Percentiles rank a stretch among this genome's conserved stretches.
Evolutionary conservation across 441 rosid genomes (phyloP).

Genomic region (Aquilaria agallochum): DNA sequence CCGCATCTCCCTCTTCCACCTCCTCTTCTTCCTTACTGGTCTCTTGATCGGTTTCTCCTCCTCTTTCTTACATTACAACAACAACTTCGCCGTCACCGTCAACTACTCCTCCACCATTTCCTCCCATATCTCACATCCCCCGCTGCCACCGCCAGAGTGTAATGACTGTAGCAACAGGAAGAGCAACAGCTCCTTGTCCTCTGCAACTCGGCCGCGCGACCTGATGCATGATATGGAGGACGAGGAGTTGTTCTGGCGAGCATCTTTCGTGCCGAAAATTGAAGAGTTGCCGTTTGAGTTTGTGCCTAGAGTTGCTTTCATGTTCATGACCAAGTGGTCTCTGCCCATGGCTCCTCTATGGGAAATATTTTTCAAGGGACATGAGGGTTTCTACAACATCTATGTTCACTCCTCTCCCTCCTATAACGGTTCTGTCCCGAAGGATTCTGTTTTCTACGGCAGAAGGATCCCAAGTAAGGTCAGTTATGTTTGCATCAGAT

Average conservation of each 20-base stretch:
- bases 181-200: neutral
- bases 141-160: no score
- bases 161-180: no score
- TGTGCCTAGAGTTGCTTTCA: constrained; percentile 28
- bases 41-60: neutral
- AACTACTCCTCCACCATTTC: neutral
- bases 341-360: constrained; percentile 39
- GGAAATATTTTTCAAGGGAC: constrained; percentile 39
- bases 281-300: constrained; percentile 21
- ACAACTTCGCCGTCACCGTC: neutral
- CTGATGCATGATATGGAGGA: constrained; percentile 22
- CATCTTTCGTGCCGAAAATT: constrained; percentile 22
- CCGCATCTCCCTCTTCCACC: constrained; percentile 1
- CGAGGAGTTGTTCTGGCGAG: constrained; percentile 26
- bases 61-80: neutral
- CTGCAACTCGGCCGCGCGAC: neutral
- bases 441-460: constrained; percentile 24
- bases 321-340: constrained; percentile 33
- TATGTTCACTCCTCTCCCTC: constrained; percentile 27
- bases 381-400: constrained; percentile 27
- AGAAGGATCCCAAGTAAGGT: constrained; percentile 43
- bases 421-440: constrained; percentile 1
- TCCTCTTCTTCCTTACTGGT: neutral
- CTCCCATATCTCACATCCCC: neutral
- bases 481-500: no score